Conservation (phyloP, 352 stramenopile genomes). For the Globisporangium ultimum region DNA sequence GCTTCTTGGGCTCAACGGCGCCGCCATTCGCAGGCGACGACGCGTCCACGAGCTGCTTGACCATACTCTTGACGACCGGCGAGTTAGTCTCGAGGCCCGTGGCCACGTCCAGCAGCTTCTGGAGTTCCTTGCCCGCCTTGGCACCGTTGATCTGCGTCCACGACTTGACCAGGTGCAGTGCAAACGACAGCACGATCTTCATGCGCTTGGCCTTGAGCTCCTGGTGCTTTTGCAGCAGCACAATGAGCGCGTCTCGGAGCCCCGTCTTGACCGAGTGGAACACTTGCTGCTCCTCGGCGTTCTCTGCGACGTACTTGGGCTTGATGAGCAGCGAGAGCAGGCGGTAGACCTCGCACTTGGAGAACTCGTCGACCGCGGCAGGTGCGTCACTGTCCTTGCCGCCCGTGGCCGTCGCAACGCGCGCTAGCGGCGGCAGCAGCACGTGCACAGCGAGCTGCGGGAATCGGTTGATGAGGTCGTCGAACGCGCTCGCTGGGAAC, state of each 20-base stretch:
- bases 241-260: slow-evolving; percentile 43
- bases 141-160: slow-evolving; percentile 33
- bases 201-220: slow-evolving; percentile 76
- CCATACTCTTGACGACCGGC: slow-evolving; percentile 71
- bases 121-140: slow-evolving; percentile 26
- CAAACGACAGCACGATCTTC: slow-evolving; percentile 65
- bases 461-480: slow-evolving; percentile 61
- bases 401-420: slow-evolving; percentile 31
- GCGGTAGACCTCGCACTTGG: slow-evolving; percentile 73
- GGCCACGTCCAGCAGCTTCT: slow-evolving; percentile 37
- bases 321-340: slow-evolving; percentile 64
- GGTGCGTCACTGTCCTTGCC: slow-evolving; percentile 21
- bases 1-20: slow-evolving; percentile 11
- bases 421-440: slow-evolving; percentile 49
- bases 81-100: slow-evolving; percentile 52
- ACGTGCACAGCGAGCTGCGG: slow-evolving; percentile 47
- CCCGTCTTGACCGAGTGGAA: slow-evolving; percentile 29
- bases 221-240: slow-evolving; percentile 28
- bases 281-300: slow-evolving; percentile 23
- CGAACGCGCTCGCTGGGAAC: slow-evolving; percentile 65
- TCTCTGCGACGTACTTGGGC: slow-evolving; percentile 41
- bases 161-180: slow-evolving; percentile 64
- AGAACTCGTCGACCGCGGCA: slow-evolving; percentile 65
- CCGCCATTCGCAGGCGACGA: slow-evolving; percentile 8
- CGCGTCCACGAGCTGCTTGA: slow-evolving; percentile 55